phyloP scores from a whole-genome alignment of 176 grass and related monocot genomes.

The Avena insularis region DNA sequence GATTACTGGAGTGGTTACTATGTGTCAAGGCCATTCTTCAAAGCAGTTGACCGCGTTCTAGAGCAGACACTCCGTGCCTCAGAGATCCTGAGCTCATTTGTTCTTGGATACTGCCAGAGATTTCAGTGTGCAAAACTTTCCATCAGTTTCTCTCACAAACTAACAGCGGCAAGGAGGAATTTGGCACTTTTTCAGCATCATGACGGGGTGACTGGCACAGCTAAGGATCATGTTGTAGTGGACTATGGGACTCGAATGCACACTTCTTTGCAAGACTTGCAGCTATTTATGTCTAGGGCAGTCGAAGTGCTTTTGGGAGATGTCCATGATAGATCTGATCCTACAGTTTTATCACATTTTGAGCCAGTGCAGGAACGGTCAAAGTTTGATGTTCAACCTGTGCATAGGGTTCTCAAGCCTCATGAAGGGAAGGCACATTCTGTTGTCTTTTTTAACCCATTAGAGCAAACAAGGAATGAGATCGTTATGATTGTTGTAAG shows the following conservation, averaged over 20 bases:
- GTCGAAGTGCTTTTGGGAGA: conserved; percentile 88
- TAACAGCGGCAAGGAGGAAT: conserved; percentile 96
- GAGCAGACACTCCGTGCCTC: conserved; percentile 92
- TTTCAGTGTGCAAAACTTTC: conserved; percentile 75
- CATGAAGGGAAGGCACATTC: conserved; percentile 61
- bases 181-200: conserved; percentile 99
- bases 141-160: conserved; percentile 85
- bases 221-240: conserved; percentile 90
- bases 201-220: conserved; percentile 96
- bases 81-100: conserved; percentile 87
- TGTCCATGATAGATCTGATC: conserved; percentile 82
- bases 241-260: conserved; percentile 98
- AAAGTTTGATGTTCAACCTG: conserved; percentile 88
- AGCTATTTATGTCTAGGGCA: conserved; percentile 87
- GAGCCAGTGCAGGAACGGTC: conserved; percentile 80
- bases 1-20: conserved; percentile 99
- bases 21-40: conserved; percentile 97
- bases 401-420: conserved; percentile 68
- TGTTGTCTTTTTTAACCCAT: conserved; percentile 78
- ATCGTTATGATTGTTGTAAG: conserved; percentile 89
- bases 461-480: conserved; percentile 93
- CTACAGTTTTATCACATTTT: conserved; percentile 77
- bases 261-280: conserved; percentile 89
- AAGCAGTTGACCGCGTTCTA: conserved; percentile 89
- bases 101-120: conserved; percentile 94